These are phyloP conservation scores for Thuja plicata DNA, from an alignment of 83 land plant species.

Conservation along the genomic window DNA sequence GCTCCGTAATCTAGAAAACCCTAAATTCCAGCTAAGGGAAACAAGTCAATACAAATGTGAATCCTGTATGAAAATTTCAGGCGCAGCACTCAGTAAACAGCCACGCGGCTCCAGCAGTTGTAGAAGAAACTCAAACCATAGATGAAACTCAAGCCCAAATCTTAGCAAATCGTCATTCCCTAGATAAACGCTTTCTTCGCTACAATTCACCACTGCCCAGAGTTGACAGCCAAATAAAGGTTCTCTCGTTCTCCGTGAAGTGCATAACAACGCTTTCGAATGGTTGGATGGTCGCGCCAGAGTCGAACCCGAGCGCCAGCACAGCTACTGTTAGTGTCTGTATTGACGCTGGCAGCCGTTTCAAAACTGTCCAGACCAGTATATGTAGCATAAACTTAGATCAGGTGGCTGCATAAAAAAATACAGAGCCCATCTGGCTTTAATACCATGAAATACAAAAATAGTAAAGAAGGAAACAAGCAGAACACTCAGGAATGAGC, in stretches of 20 bases:
- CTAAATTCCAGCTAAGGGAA: no score
- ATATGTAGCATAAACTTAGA: neutral
- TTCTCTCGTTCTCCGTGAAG: conserved; percentile 37
- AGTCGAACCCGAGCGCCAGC: conserved; percentile 37
- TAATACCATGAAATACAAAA: no score
- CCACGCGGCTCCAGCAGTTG: neutral
- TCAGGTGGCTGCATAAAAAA: no score
- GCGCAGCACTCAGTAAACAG: neutral
- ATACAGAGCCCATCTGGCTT: no score
- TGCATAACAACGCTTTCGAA: conserved; percentile 45
- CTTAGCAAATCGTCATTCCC: neutral
- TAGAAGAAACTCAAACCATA: neutral
- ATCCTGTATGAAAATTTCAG: neutral
- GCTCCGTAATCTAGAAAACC: no score
- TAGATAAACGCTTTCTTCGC: conserved; percentile 22
- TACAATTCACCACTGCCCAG: conserved; percentile 32
- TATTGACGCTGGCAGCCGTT: conserved; percentile 97
- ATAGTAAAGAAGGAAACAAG: no score
- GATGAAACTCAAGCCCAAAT: no score
- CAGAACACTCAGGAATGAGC: no score
- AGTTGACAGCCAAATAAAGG: conserved; percentile 24
- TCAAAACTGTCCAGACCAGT: conserved; percentile 74
- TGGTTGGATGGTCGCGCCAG: conserved; percentile 57
- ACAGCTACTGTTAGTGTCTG: conserved; percentile 95
- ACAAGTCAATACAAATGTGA: no score